phyloP scores from a whole-genome alignment of 768 basidiomycete genomes.

The Mycena epipterygia region DNA sequence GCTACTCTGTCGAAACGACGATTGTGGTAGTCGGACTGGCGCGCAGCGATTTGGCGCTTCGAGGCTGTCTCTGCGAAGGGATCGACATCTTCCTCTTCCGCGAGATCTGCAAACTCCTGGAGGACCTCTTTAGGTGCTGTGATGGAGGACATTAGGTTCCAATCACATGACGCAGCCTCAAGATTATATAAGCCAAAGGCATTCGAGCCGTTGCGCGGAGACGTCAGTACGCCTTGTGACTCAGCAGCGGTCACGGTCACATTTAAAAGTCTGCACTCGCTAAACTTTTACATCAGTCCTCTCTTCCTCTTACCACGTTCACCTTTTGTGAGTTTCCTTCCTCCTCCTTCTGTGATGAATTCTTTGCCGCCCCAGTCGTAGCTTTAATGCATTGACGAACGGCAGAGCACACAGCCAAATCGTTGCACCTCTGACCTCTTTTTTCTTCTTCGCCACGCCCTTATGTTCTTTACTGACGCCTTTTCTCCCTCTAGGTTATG shows the following conservation, averaged over 20 bases:
- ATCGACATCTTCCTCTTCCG: constrained; percentile 93
- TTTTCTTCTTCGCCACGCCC: constrained; percentile 9
- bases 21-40: constrained; percentile 96
- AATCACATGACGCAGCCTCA: no score
- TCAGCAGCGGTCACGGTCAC: no score
- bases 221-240: no score
- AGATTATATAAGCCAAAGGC: no score
- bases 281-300: constrained; percentile 37
- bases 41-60: constrained; percentile 92
- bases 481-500: constrained; percentile 17
- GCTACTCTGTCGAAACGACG: constrained; percentile 90
- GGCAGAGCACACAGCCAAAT: constrained; percentile 80
- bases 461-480: constrained; percentile 15
- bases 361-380: constrained; percentile 86
- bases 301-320: constrained; percentile 3
- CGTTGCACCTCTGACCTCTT: constrained; percentile 71
- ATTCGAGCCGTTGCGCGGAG: no score
- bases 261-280: constrained; percentile 18
- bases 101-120: constrained; percentile 93
- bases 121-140: constrained; percentile 70
- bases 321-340: constrained; percentile 46
- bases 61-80: constrained; percentile 94
- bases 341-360: constrained; percentile 62
- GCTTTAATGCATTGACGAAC: constrained; percentile 70
- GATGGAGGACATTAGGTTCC: no score